Base-by-base conservation (phyloP, 2,329 filamentous ascomycete species). In the Exophiala oligosperma region DNA sequence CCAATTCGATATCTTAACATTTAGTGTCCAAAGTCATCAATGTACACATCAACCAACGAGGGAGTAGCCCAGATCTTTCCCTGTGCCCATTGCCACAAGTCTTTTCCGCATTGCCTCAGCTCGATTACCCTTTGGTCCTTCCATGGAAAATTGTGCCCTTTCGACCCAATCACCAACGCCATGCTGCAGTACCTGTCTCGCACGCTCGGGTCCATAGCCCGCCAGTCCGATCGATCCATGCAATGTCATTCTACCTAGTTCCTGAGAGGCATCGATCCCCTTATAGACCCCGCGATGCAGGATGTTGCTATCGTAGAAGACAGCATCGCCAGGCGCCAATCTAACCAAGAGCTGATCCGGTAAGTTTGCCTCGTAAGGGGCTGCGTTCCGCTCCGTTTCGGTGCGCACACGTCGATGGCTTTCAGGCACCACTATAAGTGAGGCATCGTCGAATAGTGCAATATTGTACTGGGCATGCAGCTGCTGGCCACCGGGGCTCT, bases 301-400 rank as follows among this genome's bases (percentile, higher is more conserved):
- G 63, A 96, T 95, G 72, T 96, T 95, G 70, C 92, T 95, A 72
- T 96, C 86, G 70, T 96, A 96, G 68, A 96, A 96, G 43, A 89
- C 89, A 14, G 89, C 84, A 73, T 96, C 91, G 0, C 91, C 91
- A 0, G 90, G 81, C 62, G 82, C 76, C 61, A 95, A 77, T 69
- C 77, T 69, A 14, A 95, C 90, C 2, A 83, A 74, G 12, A 87
- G 69, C 76, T 92, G 86, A 0, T 77, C 84, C 0, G 86, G 84
- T 64, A 94, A 66, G 1, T 76, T 68, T 2, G 75, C 69, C 65
- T 87, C 87, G 67, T 84, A 89, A 0, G 88, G 86, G 21, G 79
- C 84, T 0, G 90, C 90, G 5, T 68, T 72, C 11, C 90, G 79
- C 79, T 96, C 92, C 0, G 67, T 70, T 3, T 84, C 81, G 0